Percentiles rank a stretch among this genome's conserved stretches.
phyloP scores from a whole-genome alignment of 2,329 filamentous ascomycete genomes.

The Rhynchosporium secalis region DNA sequence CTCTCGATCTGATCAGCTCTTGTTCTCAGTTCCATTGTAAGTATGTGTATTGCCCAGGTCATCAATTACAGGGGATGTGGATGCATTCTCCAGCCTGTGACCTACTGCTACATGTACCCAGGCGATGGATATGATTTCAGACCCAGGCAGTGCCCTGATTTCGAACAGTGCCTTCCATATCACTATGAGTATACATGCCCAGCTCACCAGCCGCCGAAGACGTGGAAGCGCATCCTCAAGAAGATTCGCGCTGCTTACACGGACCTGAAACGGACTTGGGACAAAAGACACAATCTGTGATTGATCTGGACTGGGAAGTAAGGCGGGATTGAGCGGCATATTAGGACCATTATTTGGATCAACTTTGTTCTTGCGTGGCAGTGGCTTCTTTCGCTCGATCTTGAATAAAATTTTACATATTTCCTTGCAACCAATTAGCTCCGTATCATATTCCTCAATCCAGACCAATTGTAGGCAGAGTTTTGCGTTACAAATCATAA shows the following conservation, averaged over 20 bases:
- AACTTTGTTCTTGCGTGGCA: too few relatives aligned
- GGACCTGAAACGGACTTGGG: neutral
- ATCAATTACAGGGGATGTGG: slow-evolving; percentile 4
- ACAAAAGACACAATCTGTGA: neutral
- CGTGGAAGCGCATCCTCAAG: neutral
- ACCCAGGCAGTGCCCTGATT: neutral
- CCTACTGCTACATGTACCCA: neutral
- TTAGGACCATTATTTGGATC: too few relatives aligned
- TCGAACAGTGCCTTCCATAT: neutral
- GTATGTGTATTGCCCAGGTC: slow-evolving; percentile 4
- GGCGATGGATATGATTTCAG: neutral
- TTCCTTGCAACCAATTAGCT: too few relatives aligned
- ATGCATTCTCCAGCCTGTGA: neutral
- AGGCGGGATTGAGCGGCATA: neutral
- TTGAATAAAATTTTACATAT: too few relatives aligned
- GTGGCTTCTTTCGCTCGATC: too few relatives aligned
- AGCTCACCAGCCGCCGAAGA: neutral
- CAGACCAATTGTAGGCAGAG: too few relatives aligned
- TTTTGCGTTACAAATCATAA: too few relatives aligned
- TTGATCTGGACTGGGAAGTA: neutral
- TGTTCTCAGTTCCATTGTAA: neutral
- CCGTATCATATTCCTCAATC: too few relatives aligned
- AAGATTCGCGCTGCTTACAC: neutral
- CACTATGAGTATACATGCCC: neutral
- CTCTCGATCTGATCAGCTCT: too few relatives aligned